Evolutionary conservation across 495 filamentous ascomycete species (phyloP), one percentile per base, ranked within the genome.

Genomic region (Tuber indicum): DNA sequence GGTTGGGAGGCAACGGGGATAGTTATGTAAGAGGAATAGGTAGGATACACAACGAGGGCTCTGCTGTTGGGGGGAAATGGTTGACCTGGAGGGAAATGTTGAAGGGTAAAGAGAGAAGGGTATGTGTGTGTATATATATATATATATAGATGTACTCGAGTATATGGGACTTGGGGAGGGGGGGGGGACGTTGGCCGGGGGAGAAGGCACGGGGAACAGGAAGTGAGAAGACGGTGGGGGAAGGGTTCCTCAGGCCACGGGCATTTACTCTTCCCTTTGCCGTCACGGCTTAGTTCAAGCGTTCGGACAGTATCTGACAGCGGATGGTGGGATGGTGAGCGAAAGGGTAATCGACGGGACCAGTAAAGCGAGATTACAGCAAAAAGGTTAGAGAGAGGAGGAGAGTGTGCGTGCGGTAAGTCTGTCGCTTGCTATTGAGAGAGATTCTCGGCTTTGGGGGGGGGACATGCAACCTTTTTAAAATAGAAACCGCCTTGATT

Each of bases 381-480:
- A 32, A 66, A 36, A 36, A 36, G n/a, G n/a, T 17, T 32, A 14
- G 32, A 66, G 58, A 66, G 58, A 14, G 6, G 32, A 14, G 16
- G 17, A 19, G 32, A 36, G 58, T 66, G 58, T 66, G 58, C 26
- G 58, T 36, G 58, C 58, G 58, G 58, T 66, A 66, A 66, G 58
- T 66, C 2, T 66, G 58, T 66, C 58, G 32, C 58, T 66, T 66
- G 58, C 58, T 66, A 66, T 66, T 66, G 58, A 66, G 58, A 66
- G 58, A 66, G 58, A 66, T 19, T 36, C 58, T 66, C 58, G n/a
- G 26, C 58, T 36, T 17, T 10, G 58, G 58, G 58, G 58, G 78
- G 78, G 78, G 78, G 78, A 80, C 78, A 80, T 80, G 78, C 78
- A 80, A 76, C 78, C 78, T 80, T 75, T 80, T 80, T 80, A 80